Evolutionary conservation across 805 yeast species (phyloP), one percentile per base, ranked within the genome.

Genomic region (Starmerella sp.): DNA sequence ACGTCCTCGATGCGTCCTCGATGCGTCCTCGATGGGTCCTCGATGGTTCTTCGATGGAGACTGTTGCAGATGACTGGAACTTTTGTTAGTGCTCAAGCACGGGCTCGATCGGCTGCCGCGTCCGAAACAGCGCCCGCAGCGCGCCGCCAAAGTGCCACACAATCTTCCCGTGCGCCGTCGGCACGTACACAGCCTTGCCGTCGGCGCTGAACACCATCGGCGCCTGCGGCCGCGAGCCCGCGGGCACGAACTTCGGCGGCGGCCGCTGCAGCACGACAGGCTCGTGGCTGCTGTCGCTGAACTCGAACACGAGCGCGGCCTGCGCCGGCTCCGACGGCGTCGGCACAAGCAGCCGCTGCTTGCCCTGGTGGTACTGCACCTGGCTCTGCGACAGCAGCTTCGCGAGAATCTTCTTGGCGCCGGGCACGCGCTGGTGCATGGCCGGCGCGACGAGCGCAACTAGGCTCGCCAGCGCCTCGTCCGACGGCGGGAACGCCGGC

Each of bases 151-250:
- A 30, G 15, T 22, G 22, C 61, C 61, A 58, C 10, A 49, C 35
- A 30, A 41, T 47, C 43, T 22, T 38, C 4, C 38, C 31, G 1
- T 28, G 17, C 11, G 48, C 9, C 9, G 17, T 22, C 4, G 7
- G 30, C 9, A 54, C 56, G 28, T 51, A 13, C 4, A 56, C 58
- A 14, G 38, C n/a, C 13, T 50, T 41, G 2, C 60, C 61, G 42
- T 56, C 60, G 4, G 42, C 54, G n/a, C 53, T 51, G 54, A 58
- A 58, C 13, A 43, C 35, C 9, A 52, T 54, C 38, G 31, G 49
- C 35, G 36, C 17, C 10, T 5, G n/a, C 13, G 22, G 29, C 22
- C 22, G 29, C 43, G 43, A n/a, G 11, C 29, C 43, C 11, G 29
- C 43, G 7, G 11, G 43, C 43, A 9, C 17, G 6, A 29, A 8